These are phyloP conservation scores for Platanus orientalis DNA, from an alignment of 164 flowering plant genomes.

Conservation along the genomic window DNA sequence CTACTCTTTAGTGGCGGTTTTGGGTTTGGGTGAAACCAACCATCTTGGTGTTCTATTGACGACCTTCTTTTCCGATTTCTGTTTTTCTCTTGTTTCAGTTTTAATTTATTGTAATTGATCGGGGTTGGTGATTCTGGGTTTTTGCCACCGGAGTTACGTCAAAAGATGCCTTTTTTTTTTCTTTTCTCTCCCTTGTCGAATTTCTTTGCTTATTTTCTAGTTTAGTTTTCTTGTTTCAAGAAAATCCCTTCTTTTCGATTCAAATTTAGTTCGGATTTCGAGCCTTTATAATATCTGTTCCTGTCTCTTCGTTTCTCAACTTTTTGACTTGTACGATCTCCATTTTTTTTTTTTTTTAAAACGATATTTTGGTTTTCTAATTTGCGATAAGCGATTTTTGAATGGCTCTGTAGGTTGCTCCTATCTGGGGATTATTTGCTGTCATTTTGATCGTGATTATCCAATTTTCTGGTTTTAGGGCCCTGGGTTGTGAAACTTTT, in stretches of 20 bases:
- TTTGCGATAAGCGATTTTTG: conserved; percentile 2
- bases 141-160: neutral
- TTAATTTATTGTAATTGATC: neutral
- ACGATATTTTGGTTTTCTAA: too few species aligned
- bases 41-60: too few species aligned
- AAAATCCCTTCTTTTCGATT: too few species aligned
- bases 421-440: neutral
- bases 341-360: too few species aligned
- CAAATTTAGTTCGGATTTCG: too few species aligned
- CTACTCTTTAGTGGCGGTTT: neutral
- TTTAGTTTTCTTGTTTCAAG: too few species aligned
- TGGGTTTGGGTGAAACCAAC: neutral
- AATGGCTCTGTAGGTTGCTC: neutral
- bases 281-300: too few species aligned
- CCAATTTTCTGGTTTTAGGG: neutral
- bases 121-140: neutral
- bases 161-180: neutral
- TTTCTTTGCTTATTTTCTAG: too few species aligned
- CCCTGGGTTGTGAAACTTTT: neutral
- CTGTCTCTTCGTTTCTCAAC: too few species aligned
- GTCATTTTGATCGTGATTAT: neutral
- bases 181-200: too few species aligned
- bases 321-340: neutral
- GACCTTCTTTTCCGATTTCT: neutral
- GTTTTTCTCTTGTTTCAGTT: neutral